A percentile compares a stretch with the other conserved stretches of the same genome.
phyloP scores from a whole-genome alignment of 2,329 filamentous ascomycete genomes.

The Hawksworthiomyces lignivorus region DNA sequence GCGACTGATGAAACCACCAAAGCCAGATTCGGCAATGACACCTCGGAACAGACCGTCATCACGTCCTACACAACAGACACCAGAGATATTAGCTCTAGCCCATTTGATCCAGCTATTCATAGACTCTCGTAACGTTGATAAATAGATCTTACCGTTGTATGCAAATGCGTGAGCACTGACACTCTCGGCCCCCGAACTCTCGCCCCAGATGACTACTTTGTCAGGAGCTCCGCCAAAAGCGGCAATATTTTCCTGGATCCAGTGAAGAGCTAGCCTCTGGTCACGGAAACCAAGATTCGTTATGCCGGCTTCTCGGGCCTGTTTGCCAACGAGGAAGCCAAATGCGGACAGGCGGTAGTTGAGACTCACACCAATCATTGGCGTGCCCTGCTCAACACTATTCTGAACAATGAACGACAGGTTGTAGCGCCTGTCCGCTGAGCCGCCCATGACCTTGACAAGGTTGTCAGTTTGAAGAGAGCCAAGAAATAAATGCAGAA shows the following conservation, averaged over 20 bases:
- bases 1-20: slow-evolving; percentile 7
- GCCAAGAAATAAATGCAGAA: not conserved
- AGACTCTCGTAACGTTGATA: too few species aligned
- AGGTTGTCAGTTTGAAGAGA: too few species aligned
- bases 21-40: slow-evolving; percentile 32
- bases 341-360: slow-evolving; percentile 42
- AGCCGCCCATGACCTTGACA: slow-evolving; percentile 27
- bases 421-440: slow-evolving; percentile 46
- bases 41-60: slow-evolving; percentile 47
- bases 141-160: slow-evolving; percentile 43
- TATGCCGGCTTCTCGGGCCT: slow-evolving; percentile 33
- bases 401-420: slow-evolving; percentile 48
- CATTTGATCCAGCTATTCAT: too few species aligned
- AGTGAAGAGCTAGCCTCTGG: slow-evolving; percentile 40
- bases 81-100: too few species aligned
- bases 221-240: slow-evolving; percentile 39
- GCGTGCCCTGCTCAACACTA: slow-evolving; percentile 33
- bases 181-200: slow-evolving; percentile 44
- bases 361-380: slow-evolving; percentile 37
- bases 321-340: slow-evolving; percentile 42
- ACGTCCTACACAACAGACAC: not conserved
- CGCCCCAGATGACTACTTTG: slow-evolving; percentile 45
- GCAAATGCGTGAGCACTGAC: slow-evolving; percentile 43
- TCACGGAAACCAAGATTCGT: slow-evolving; percentile 45
- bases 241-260: slow-evolving; percentile 43